Evolutionary conservation across 805 yeast genomes (phyloP), one percentile per base, ranked within the genome.

Genomic region (Metschnikowia aberdeeniae): DNA sequence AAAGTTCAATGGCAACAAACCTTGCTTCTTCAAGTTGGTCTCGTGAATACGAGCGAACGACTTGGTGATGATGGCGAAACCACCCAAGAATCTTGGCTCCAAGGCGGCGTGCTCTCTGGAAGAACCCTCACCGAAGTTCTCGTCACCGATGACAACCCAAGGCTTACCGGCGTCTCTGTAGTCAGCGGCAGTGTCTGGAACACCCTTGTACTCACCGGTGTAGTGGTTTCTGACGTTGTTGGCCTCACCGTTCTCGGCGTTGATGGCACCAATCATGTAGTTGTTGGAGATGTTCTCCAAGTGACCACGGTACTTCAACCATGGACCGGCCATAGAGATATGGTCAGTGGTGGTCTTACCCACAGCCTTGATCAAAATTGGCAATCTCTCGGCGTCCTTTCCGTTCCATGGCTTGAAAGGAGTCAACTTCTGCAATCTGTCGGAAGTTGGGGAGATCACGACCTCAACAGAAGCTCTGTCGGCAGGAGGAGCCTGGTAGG

Each of bases 241-340:
- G 57, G 95, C 96, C 80, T 92, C 88, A 58, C 84, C 86, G 75
- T 92, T 92, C 77, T 86, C 97, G 66, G 90, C 90, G 76, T 92
- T 92, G 70, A 83, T 90, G 58, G 98, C 98, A 79, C 99, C 99
- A 79, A 92, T 92, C 96, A 92, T 90, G 78, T 93, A 92, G 81
- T 93, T 92, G 82, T 92, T 89, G 58, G 97, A 89, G 67, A 92
- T 93, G 84, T 92, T 92, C 78, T 89, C 92, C 77, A 92, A 81
- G 78, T 92, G 99, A 75, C 99, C 99, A 81, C 97, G 88, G 92
- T 92, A 92, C 79, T 92, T 92, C 81, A 92, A 86, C 99, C 99
- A 92, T 67, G 98, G 97, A 76, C 99, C 99, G 67, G 99, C 99
- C 95, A 89, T 90, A 64, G 98, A 92, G 64, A 92, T 92, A 77